Percentiles rank a stretch among this genome's conserved stretches.
These are phyloP conservation scores for Apium graveolens DNA, from an alignment of 129 eudicot species.

Conservation along the genomic window DNA sequence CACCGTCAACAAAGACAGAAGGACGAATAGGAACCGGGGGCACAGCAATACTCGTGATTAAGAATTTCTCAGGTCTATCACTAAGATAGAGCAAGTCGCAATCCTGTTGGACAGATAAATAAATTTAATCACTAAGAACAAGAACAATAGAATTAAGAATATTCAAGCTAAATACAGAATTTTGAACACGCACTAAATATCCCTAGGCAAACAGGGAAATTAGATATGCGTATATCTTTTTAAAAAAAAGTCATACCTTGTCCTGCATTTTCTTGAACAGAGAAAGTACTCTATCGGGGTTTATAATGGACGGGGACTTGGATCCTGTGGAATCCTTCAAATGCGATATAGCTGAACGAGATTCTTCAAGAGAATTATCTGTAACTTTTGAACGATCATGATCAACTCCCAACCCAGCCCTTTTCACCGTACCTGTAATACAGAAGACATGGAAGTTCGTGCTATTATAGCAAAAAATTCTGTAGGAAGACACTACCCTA, in stretches of 20 bases:
- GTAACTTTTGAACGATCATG: conserved; percentile 60
- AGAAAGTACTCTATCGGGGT: conserved; percentile 57
- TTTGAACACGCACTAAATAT: background rate
- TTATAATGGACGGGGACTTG: conserved; percentile 21
- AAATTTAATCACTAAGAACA: background rate
- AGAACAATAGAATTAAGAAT: background rate
- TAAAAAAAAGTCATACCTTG: conserved; percentile 38
- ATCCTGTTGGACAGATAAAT: conserved; percentile 45
- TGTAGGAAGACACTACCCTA: background rate
- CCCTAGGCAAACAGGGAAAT: background rate
- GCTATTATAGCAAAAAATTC: background rate
- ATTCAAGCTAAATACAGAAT: background rate
- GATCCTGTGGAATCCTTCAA: conserved; percentile 43
- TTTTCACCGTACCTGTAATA: conserved; percentile 69
- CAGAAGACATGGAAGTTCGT: background rate
- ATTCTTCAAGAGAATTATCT: conserved; percentile 38
- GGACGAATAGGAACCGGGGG: conserved; percentile 93
- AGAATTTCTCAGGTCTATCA: conserved; percentile 89
- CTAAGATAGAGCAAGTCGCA: conserved; percentile 83
- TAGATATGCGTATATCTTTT: background rate
- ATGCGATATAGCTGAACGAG: conserved; percentile 38
- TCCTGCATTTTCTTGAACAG: conserved; percentile 71
- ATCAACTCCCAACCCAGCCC: conserved; percentile 45
- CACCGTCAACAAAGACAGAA: conserved; percentile 88
- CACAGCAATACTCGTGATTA: conserved; percentile 63